A percentile compares a stretch with the other conserved stretches of the same genome.
Evolutionary conservation across 73 alveolate genomes (phyloP).

Genomic region (Uronychia binucleata): DNA sequence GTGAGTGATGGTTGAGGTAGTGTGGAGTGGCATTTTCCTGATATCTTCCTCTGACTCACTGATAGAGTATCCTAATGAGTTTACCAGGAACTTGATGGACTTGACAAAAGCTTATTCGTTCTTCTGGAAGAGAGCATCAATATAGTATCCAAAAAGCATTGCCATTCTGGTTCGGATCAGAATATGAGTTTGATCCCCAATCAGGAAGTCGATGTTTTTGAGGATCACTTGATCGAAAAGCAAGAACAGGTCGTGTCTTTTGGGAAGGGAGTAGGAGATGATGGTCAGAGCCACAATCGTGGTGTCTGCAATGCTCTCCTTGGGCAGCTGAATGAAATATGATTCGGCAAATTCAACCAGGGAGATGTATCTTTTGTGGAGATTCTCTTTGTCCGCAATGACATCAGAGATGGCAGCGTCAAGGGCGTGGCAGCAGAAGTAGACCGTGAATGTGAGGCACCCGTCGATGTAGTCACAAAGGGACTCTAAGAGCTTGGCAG

Average conservation of each 20-base stretch:
- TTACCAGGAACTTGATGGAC: conserved; percentile 33
- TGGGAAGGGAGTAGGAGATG: conserved; percentile 49
- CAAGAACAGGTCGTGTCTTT: conserved; percentile 29
- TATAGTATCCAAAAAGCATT: conserved; percentile 54
- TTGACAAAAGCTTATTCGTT: conserved; percentile 29
- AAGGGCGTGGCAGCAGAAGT: conserved; percentile 48
- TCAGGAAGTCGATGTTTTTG: conserved; percentile 18
- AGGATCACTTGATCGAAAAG: conserved; percentile 30
- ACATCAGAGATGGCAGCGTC: conserved; percentile 18
- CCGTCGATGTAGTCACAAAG: conserved; percentile 83
- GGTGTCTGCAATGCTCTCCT: conserved; percentile 44
- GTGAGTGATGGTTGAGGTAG: conserved; percentile 7
- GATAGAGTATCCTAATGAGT: conserved; percentile 2
- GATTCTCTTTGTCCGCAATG: conserved; percentile 2
- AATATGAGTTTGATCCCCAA: background rate
- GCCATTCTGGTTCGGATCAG: conserved; percentile 44
- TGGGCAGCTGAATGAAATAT: conserved; percentile 11
- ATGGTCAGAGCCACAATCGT: conserved; percentile 37
- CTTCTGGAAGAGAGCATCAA: conserved; percentile 44
- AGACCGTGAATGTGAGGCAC: conserved; percentile 48
- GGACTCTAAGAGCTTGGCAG: conserved; percentile 77
- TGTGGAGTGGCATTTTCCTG: conserved; percentile 9
- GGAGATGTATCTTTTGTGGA: conserved; percentile 3
- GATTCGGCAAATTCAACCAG: conserved; percentile 15
- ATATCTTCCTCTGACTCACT: background rate